Base-by-base conservation (phyloP, 1,284 basidiomycete species). In the Austropuccinia psidii region DNA sequence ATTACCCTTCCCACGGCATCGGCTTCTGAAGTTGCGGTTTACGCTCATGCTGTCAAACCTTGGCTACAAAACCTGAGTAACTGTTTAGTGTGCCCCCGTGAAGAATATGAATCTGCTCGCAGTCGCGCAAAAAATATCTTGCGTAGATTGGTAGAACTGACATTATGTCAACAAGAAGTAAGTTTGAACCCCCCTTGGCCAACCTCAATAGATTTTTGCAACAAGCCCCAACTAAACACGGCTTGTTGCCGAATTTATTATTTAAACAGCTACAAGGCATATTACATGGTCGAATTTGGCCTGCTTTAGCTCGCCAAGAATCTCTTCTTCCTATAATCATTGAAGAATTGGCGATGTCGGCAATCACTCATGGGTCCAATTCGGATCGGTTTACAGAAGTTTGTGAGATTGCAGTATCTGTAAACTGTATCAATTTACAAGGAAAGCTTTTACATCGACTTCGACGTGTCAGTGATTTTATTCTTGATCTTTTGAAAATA, bases 61-160 rank as follows among this genome's bases (percentile, higher is more conserved):
- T 95, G 92, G 92, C 84, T 94, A 57, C 87, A 85, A 79, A 93
- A 93, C 78, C 82, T 95, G 1, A 83, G 86, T 1, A 79, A 83
- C 24, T 93, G 90, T 77, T 85, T 86, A 45, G 88, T 88, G 77
- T 88, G 90, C 0, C 86, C 86, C 0, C 85, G 84, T 76, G 80
- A 81, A 35, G 80, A 80, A 35, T 54, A 78, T 77, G 24, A 73
- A 75, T 77, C 78, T 27, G 75, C 73, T 39, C 76, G 77, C 52
- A 79, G 78, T 72, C 77, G 77, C 49, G 79, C 93, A 24, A 85
- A 89, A 13, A 90, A 93, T 78, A 88, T 89, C 76, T 84, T 93
- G 64, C 86, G 90, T 35, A 84, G 86, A 8, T 81, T 95, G 61
- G 86, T 91, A 62, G 88, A 90, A 50, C 79, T 91, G 45, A 90